Conservation (phyloP, 2,329 filamentous ascomycete genomes). For the Nigrograna mackinnonii region DNA sequence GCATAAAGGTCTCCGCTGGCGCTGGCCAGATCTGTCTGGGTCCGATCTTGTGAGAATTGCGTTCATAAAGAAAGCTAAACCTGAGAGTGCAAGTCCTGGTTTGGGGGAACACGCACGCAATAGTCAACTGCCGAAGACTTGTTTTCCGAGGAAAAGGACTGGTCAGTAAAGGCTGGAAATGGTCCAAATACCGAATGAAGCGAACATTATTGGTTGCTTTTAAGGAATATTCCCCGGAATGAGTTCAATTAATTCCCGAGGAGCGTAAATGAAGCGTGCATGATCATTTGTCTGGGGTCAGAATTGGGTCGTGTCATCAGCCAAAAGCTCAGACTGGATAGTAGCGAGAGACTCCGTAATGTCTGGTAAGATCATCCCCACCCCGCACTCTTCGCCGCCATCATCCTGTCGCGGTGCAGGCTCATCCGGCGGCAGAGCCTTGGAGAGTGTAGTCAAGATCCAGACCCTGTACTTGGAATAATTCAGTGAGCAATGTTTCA, state of each 20-base stretch:
- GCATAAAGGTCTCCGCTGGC: too few relatives aligned
- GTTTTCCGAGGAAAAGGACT: conserved; percentile 8
- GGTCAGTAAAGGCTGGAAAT: conserved; percentile 8
- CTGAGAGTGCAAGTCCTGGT: conserved; percentile 7
- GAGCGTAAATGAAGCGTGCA: conserved; percentile 16
- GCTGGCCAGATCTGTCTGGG: too few relatives aligned
- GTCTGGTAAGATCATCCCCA: conserved; percentile 7
- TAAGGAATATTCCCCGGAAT: conserved; percentile 18
- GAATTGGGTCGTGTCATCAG: conserved; percentile 15
- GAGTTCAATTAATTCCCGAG: conserved; percentile 21
- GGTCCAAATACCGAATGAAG: conserved; percentile 10
- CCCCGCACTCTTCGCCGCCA: conserved; percentile 6
- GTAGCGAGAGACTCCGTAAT: neutral
- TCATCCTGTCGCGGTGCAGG: conserved; percentile 35
- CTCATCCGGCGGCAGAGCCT: conserved; percentile 34
- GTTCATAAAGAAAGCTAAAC: too few relatives aligned
- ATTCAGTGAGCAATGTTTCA: conserved; percentile 35
- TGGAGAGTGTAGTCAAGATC: conserved; percentile 29
- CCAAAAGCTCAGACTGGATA: conserved; percentile 2
- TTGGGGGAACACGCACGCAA: conserved; percentile 9
- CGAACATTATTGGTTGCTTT: conserved; percentile 13
- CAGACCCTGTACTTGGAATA: conserved; percentile 30
- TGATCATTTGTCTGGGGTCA: too few relatives aligned
- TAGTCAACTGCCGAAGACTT: conserved; percentile 15
- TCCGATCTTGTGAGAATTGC: too few relatives aligned